Evolutionary conservation across 2,329 filamentous ascomycete species (phyloP), one percentile per base, ranked within the genome.

Genomic region (Alternaria arborescens): DNA sequence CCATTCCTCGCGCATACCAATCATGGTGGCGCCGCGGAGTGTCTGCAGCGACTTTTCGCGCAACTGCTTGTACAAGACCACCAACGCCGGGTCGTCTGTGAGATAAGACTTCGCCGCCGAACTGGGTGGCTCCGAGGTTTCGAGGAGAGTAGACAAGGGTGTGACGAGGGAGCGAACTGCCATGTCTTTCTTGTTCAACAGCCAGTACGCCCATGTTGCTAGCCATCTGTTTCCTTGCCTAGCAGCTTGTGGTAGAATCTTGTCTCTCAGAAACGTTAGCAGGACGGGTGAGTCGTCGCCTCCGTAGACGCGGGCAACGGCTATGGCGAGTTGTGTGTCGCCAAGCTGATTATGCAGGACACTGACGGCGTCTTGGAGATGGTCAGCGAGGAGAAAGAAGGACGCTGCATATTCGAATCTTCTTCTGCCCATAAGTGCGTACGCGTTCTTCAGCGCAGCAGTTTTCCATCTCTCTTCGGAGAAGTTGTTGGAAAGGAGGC

Each of bases 191-290:
- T 91, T 87, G 38, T 88, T 88, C 5, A 98, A 84, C 85, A 97
- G 92, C 90, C 93, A 97, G 75, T 97, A 97, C 3, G 92, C 92
- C 95, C 95, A 99, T 0, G 91, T 95, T 11, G 94, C 92, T 60
- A 97, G 87, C 94, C 95, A 99, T 58, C 94, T 86, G 73, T 99
- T 94, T 3, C 93, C 93, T 65, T 94, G 89, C 41, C 88, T 85
- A 0, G 91, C 88, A 18, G 95, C 95, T 63, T 91, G 81, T 0
- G 89, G 87, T 0, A 98, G 83, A 2, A 98, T 87, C 62, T 90
- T 91, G 11, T 97, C 91, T 70, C 92, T 87, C 1, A 99, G 82
- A 8, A 99, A 84, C 58, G 87, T 87, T 26, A 85, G 85, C 3
- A 98, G 77, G 0, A 95, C 87, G 0, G 89, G 88, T 0, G 92